These are phyloP conservation scores for Hygrophoropsis aurantiaca DNA, from an alignment of 768 basidiomycete genomes.

Conservation along the genomic window DNA sequence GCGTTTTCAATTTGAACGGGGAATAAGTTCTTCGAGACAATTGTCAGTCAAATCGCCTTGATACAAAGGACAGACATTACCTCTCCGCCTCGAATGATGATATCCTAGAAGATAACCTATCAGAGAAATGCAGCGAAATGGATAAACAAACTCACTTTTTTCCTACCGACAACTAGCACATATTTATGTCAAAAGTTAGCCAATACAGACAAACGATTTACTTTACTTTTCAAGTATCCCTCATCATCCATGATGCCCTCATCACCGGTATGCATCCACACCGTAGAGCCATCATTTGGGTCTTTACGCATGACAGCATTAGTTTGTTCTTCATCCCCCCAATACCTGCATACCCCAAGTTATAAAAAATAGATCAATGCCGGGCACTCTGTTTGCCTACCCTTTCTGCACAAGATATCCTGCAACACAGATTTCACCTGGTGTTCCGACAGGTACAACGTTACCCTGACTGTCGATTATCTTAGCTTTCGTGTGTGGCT, in stretches of 20 bases:
- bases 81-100: constrained; percentile 87
- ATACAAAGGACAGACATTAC: constrained; percentile 30
- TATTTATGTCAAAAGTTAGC: not conserved
- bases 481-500: constrained; percentile 79
- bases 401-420: constrained; percentile 83
- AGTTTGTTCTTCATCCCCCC: constrained; percentile 73
- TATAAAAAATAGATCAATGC: not conserved
- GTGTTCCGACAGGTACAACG: constrained; percentile 66
- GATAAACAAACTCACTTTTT: constrained; percentile 51
- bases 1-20: constrained; percentile 85
- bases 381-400: constrained; percentile 38
- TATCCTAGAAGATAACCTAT: constrained; percentile 47
- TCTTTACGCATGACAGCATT: constrained; percentile 52
- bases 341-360: constrained; percentile 51
- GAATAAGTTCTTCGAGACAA: constrained; percentile 63
- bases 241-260: constrained; percentile 80
- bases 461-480: constrained; percentile 58
- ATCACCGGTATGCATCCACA: constrained; percentile 88
- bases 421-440: constrained; percentile 72
- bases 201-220: not conserved
- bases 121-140: not conserved
- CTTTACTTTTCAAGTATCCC: constrained; percentile 72
- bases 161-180: constrained; percentile 68
- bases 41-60: not conserved
- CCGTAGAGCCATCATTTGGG: constrained; percentile 46